Evolutionary conservation across 495 filamentous ascomycete genomes (phyloP).

Genomic region (Trichoderma erinaceum): DNA sequence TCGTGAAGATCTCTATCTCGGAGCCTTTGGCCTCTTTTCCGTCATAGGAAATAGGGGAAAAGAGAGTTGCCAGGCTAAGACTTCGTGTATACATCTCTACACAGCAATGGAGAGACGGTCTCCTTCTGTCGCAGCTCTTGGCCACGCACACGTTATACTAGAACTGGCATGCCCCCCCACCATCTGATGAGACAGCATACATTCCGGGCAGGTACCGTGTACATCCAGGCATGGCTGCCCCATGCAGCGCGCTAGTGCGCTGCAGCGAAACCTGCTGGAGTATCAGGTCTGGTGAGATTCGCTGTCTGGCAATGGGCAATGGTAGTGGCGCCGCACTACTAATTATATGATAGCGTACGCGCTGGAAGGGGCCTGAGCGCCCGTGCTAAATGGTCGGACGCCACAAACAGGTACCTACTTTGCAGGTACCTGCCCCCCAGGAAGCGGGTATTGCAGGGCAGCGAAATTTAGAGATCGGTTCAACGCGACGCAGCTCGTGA

Average conservation of each 20-base stretch:
- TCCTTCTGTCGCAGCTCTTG: background rate
- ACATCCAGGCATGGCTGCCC: background rate
- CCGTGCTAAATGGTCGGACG: background rate
- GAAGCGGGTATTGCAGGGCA: background rate
- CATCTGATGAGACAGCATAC: background rate
- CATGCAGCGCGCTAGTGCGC: background rate
- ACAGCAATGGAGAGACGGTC: background rate
- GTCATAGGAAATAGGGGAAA: constrained; percentile 10
- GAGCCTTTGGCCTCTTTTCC: background rate
- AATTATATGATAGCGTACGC: no score
- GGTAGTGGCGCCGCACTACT: no score
- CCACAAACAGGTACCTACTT: background rate
- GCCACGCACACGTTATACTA: constrained; percentile 1
- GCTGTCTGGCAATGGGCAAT: no score
- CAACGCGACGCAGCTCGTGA: background rate
- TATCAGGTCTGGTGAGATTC: no score
- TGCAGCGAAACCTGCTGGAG: no score
- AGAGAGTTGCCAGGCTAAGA: background rate
- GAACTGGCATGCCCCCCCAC: background rate
- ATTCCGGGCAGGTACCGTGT: background rate
- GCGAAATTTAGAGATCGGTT: background rate
- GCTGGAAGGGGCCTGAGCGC: background rate
- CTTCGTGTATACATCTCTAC: background rate
- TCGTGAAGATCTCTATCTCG: constrained; percentile 3
- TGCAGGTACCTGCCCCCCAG: background rate